A percentile compares a stretch with the other conserved stretches of the same genome.
Conservation (phyloP, 352 stramenopile species). For the Pythium periplocum region DNA sequence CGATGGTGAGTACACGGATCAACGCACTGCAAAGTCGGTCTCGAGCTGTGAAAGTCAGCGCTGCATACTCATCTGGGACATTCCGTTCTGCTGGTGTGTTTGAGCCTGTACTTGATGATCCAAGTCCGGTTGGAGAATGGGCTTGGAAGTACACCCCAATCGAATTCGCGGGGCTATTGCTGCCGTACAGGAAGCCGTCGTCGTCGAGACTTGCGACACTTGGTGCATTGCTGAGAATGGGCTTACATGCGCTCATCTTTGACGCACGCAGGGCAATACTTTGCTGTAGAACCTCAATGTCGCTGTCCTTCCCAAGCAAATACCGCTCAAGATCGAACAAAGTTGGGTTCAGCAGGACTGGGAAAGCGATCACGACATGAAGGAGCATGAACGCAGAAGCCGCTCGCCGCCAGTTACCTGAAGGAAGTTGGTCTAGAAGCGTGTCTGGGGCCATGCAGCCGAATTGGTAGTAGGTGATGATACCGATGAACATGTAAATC, state of each 20-base stretch:
- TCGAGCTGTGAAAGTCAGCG: conserved; percentile 25
- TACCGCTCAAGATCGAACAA: conserved; percentile 62
- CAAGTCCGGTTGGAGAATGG: conserved; percentile 10
- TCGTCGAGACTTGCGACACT: conserved; percentile 35
- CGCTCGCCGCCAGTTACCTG: conserved; percentile 21
- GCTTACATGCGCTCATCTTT: conserved; percentile 28
- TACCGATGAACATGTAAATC: conserved; percentile 64
- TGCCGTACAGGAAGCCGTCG: conserved; percentile 43
- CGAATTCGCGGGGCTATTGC: conserved; percentile 1
- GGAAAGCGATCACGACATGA: conserved; percentile 61
- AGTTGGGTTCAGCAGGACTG: conserved; percentile 54
- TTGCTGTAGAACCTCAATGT: conserved; percentile 51
- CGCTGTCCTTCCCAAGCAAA: conserved; percentile 51
- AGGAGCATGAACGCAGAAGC: conserved; percentile 43
- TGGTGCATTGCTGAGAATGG: conserved; percentile 30
- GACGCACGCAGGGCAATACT: conserved; percentile 26
- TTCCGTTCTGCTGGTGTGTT: conserved; percentile 1
- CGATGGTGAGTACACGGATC: conserved; percentile 43
- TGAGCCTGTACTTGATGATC: too few relatives aligned
- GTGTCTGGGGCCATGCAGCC: conserved; percentile 58
- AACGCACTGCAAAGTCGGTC: conserved; percentile 45
- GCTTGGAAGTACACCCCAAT: conserved; percentile 14
- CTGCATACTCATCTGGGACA: conserved; percentile 14
- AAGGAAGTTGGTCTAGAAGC: conserved; percentile 49
- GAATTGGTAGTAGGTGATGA: conserved; percentile 66